These are phyloP conservation scores for Globisporangium orthogonon DNA, from an alignment of 352 stramenopile species.

Conservation along the genomic window DNA sequence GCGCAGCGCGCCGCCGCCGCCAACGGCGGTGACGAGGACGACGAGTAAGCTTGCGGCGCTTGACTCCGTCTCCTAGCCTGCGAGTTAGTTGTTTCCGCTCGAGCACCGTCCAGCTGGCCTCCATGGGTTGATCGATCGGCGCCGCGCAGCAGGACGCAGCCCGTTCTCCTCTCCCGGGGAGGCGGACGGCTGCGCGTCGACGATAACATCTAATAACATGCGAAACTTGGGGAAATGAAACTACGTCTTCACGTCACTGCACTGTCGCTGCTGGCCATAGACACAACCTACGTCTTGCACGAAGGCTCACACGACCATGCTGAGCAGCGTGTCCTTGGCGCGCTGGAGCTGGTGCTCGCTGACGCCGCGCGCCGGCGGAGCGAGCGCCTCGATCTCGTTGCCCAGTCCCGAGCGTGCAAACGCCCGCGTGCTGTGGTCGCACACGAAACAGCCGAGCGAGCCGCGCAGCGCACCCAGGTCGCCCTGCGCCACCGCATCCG, in stretches of 20 bases:
- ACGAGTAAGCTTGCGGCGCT: conserved; percentile 59
- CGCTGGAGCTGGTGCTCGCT: conserved; percentile 67
- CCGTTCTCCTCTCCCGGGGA: neutral
- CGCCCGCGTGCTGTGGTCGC: conserved; percentile 66
- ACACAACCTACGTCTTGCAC: no score
- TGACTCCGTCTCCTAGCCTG: conserved; percentile 11
- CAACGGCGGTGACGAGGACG: conserved; percentile 81
- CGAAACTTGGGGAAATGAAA: conserved; percentile 64
- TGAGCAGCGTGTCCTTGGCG: conserved; percentile 57
- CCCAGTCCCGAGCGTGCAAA: conserved; percentile 40
- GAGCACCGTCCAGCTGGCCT: neutral
- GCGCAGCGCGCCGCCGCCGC: conserved; percentile 89
- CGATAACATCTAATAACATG: conserved; percentile 79
- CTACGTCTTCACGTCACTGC: neutral
- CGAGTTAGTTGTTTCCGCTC: conserved; percentile 11
- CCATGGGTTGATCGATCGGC: neutral
- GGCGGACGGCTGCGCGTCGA: conserved; percentile 11
- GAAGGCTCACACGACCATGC: conserved; percentile 7
- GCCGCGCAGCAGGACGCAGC: no score
- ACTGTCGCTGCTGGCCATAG: neutral
- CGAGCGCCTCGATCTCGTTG: conserved; percentile 30
- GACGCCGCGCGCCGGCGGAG: conserved; percentile 35
- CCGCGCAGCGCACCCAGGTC: conserved; percentile 33
- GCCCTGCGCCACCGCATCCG: conserved; percentile 36
- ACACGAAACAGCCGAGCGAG: conserved; percentile 73